Conservation (phyloP, 129 eudicot species). For the Centrapalus pauciflorus region DNA sequence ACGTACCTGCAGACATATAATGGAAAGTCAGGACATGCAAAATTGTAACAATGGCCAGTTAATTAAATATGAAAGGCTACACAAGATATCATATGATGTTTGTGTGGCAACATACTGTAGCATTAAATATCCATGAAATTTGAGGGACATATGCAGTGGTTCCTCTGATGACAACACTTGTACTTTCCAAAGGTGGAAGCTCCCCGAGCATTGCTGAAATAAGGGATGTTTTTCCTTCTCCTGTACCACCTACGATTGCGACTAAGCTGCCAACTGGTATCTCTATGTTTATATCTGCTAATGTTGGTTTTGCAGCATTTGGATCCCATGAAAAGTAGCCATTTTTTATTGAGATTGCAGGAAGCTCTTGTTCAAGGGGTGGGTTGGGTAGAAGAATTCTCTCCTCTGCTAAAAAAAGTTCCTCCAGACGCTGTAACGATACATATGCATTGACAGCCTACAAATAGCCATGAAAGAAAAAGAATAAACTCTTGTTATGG, state of each 20-base stretch:
- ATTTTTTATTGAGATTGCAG: conserved; percentile 81
- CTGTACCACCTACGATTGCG: conserved; percentile 92
- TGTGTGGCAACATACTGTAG: conserved; percentile 58
- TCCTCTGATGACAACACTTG: conserved; percentile 74
- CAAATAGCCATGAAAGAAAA: conserved; percentile 17
- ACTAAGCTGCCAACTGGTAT: conserved; percentile 82
- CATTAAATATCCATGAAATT: conserved; percentile 96
- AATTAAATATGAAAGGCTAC: background rate
- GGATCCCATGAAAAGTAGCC: conserved; percentile 92
- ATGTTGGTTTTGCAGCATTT: conserved; percentile 63
- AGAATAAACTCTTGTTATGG: background rate
- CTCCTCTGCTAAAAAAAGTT: conserved; percentile 73
- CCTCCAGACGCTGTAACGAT: conserved; percentile 81
- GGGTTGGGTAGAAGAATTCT: conserved; percentile 72
- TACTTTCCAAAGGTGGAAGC: conserved; percentile 59
- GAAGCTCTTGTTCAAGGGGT: conserved; percentile 59
- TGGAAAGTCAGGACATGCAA: background rate
- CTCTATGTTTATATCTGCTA: conserved; percentile 71
- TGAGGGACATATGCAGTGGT: conserved; percentile 89
- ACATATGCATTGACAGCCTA: conserved; percentile 92
- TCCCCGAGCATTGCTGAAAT: conserved; percentile 97
- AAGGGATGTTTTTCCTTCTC: conserved; percentile 97
- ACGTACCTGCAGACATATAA: conserved; percentile 53
- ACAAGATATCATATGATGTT: background rate
- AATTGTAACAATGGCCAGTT: background rate